Base-by-base conservation (phyloP, 148 eudicot genomes). In the Dianthus caryophyllus region DNA sequence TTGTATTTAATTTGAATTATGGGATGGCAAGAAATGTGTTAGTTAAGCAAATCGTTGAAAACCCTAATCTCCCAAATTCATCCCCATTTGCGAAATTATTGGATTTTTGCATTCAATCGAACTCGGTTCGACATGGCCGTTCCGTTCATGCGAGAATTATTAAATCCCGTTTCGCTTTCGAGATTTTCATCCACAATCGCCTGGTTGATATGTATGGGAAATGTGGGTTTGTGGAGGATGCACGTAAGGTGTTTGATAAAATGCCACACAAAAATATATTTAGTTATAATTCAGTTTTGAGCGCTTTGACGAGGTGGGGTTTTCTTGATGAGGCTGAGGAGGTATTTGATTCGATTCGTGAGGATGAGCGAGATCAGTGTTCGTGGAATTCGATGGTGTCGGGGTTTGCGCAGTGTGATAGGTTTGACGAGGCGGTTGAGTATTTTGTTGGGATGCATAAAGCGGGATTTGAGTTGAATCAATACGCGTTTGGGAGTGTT, bases 301-400 rank as follows among this genome's bases (percentile, higher is more conserved):
- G 76, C 30, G 78, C 83, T 0, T 73, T 84, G 47, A 69, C 73
- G 30, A 71, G 60, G 9, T 77, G 77, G 70, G 89, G 91, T 56
- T 79, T 74, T 47, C 61, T 85, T 33, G 85, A 77, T 41, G 90
- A 90, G 56, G 93, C 90, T 27, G 59, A 36, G 20, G 56, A 53
- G 79, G 64, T 81, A 36, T 91, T 91, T 64, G 54, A 49, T 60
- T 76, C 67, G 14, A 74, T 83, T 69, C 82, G 85, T 52, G 83
- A 69, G 43, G 83, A 85, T 72, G 84, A 79, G 48, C 85, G 86
- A 65, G 97, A 91, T 73, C 95, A 88, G 68, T 91, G 97, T 75
- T 86, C 97, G 47, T 88, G 97, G 97, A 91, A 91, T 64, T 76
- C 85, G 11, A 83, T 91, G 83, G 82, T 91, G 9, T 81, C 97